Percentiles rank a stretch among this genome's conserved stretches.
Conservation (phyloP, 1,284 basidiomycete genomes). For the Tilletia setariae region DNA sequence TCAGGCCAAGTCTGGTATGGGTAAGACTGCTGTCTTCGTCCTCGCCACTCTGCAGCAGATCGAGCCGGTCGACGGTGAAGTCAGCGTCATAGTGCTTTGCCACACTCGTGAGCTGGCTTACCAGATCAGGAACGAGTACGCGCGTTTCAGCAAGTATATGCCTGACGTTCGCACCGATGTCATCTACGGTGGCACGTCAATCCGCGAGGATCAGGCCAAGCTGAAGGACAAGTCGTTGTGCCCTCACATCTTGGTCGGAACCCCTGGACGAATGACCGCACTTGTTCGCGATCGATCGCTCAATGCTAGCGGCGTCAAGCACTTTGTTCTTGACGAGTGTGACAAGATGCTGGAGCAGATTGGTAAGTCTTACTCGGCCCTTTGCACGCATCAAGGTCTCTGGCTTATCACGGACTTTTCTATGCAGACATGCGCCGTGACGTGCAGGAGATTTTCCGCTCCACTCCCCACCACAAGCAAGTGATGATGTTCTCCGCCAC, state of each 20-base stretch:
- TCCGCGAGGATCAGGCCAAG: slow-evolving; percentile 87
- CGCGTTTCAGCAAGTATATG: slow-evolving; percentile 99
- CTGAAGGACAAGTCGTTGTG: slow-evolving; percentile 96
- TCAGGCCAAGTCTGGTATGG: slow-evolving; percentile 99
- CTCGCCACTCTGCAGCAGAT: slow-evolving; percentile 96
- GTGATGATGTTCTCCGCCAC: slow-evolving; percentile 99
- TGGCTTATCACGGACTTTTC: neutral
- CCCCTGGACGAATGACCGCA: slow-evolving; percentile 67
- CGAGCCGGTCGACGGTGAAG: slow-evolving; percentile 96
- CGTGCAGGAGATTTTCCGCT: slow-evolving; percentile 99
- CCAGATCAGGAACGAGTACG: slow-evolving; percentile 99
- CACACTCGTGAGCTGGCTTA: slow-evolving; percentile 99
- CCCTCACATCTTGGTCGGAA: slow-evolving; percentile 97
- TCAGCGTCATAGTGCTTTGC: slow-evolving; percentile 94
- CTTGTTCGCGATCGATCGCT: slow-evolving; percentile 52
- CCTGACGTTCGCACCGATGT: slow-evolving; percentile 95
- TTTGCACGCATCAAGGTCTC: neutral
- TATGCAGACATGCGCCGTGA: slow-evolving; percentile 96
- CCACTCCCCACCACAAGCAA: slow-evolving; percentile 99
- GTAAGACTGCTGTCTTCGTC: slow-evolving; percentile 99
- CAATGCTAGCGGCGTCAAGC: slow-evolving; percentile 58
- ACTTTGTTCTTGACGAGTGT: slow-evolving; percentile 99
- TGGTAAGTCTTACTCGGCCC: slow-evolving; percentile 71
- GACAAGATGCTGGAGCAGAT: slow-evolving; percentile 99
- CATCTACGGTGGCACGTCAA: slow-evolving; percentile 95